Evolutionary conservation across 495 filamentous ascomycete genomes (phyloP).

Genomic region (Aspergillus bridgeri): DNA sequence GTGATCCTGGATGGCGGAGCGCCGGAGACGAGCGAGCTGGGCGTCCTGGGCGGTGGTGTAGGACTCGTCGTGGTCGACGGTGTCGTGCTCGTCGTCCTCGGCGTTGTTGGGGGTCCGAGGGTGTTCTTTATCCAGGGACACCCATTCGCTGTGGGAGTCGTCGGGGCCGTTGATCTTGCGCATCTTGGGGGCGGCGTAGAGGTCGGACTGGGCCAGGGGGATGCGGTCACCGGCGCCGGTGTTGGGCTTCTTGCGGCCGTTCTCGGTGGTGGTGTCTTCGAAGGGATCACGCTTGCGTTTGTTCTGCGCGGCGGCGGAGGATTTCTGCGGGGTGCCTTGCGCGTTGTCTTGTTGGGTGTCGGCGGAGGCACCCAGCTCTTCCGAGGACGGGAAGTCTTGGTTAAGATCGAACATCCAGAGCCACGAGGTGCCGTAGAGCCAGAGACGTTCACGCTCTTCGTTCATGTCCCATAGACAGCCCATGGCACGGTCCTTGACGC

Average conservation of each 20-base stretch:
- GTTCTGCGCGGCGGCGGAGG: constrained; percentile 1
- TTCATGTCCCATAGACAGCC: constrained; percentile 81
- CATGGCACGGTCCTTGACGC: constrained; percentile 71
- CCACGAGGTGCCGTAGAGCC: constrained; percentile 83
- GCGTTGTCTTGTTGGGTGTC: constrained; percentile 22
- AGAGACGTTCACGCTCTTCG: constrained; percentile 57
- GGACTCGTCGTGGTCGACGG: constrained; percentile 38
- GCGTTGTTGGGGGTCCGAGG: constrained; percentile 48
- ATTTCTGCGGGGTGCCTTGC: constrained; percentile 19
- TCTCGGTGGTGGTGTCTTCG: constrained; percentile 27
- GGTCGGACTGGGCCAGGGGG: constrained; percentile 50
- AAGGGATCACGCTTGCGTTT: constrained; percentile 45
- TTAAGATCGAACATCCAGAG: constrained; percentile 90
- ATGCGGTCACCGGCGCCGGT: constrained; percentile 62
- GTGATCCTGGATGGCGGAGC: constrained; percentile 12
- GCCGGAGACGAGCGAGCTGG: constrained; percentile 33
- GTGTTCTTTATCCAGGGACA: constrained; percentile 45
- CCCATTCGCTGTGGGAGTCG: constrained; percentile 38
- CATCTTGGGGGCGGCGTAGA: constrained; percentile 59
- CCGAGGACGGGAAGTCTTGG: constrained; percentile 57
- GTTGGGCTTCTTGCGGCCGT: constrained; percentile 37
- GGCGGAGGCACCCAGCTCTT: constrained; percentile 23
- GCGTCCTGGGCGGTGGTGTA: constrained; percentile 32
- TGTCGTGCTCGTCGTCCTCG: constrained; percentile 45
- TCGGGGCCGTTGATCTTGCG: constrained; percentile 42